A percentile compares a stretch with the other conserved stretches of the same genome.
phyloP scores from a whole-genome alignment of 495 filamentous ascomycete genomes.

The Acidomyces sp. region DNA sequence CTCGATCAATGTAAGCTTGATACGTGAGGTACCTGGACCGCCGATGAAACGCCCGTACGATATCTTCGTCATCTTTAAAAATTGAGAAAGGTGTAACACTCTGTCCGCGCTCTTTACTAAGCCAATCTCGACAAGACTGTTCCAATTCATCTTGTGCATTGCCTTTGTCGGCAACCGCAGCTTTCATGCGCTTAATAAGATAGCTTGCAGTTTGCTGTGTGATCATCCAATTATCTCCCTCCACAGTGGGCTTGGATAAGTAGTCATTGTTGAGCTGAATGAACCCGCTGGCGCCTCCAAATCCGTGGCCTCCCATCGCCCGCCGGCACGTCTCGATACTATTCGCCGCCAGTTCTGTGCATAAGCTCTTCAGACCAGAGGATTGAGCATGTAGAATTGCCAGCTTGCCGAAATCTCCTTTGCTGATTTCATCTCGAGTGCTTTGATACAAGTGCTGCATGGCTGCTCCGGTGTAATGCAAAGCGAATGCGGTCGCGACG shows the following conservation, averaged over 20 bases:
- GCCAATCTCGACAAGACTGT: constrained; percentile 22
- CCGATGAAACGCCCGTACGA: constrained; percentile 33
- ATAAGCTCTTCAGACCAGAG: constrained; percentile 38
- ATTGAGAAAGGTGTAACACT: constrained; percentile 7
- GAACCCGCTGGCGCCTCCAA: constrained; percentile 36
- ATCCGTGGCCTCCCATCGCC: constrained; percentile 39
- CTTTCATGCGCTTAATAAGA: constrained; percentile 37
- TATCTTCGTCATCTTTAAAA: constrained; percentile 26
- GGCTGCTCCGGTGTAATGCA: constrained; percentile 36
- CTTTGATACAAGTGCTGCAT: constrained; percentile 32
- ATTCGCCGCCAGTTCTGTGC: constrained; percentile 36
- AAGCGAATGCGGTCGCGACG: constrained; percentile 36
- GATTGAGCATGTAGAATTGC: constrained; percentile 38
- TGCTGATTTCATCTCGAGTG: constrained; percentile 31
- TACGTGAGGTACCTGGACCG: constrained; percentile 33
- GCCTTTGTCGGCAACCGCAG: constrained; percentile 23
- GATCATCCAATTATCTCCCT: constrained; percentile 45
- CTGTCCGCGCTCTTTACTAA: constrained; percentile 12
- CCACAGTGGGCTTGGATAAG: constrained; percentile 38
- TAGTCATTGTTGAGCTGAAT: constrained; percentile 38
- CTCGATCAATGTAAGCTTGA: constrained; percentile 32
- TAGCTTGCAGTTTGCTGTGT: constrained; percentile 37
- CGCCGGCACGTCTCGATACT: constrained; percentile 39
- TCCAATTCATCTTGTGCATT: constrained; percentile 21
- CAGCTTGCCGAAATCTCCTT: constrained; percentile 31